Evolutionary conservation across 805 yeast genomes (phyloP).

Genomic region (Brettanomyces nanus): DNA sequence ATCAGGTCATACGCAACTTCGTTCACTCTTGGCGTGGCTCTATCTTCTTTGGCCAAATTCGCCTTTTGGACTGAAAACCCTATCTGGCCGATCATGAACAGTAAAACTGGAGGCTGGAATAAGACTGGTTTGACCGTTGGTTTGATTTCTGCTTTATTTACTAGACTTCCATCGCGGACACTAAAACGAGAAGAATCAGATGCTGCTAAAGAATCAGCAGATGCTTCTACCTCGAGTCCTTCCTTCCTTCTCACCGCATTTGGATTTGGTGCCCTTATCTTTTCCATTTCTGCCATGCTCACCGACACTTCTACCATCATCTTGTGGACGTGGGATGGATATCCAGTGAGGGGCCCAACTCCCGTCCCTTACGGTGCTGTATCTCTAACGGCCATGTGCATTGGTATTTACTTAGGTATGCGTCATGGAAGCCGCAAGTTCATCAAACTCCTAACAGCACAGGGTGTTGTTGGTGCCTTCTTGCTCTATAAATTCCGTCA

Average conservation of each 20-base stretch:
- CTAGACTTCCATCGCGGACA: slow-evolving; percentile 26
- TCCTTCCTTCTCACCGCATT: slow-evolving; percentile 43
- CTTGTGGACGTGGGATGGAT: slow-evolving; percentile 97
- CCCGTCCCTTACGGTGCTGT: slow-evolving; percentile 80
- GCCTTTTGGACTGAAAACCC: slow-evolving; percentile 84
- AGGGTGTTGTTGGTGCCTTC: slow-evolving; percentile 43
- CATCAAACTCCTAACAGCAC: slow-evolving; percentile 12
- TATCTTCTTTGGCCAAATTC: slow-evolving; percentile 69
- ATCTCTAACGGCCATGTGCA: slow-evolving; percentile 48
- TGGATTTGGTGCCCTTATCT: slow-evolving; percentile 74
- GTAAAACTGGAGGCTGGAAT: slow-evolving; percentile 81
- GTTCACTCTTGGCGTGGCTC: slow-evolving; percentile 61
- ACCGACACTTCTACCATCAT: slow-evolving; percentile 81
- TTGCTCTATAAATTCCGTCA: slow-evolving; percentile 45
- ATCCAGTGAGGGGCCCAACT: slow-evolving; percentile 75
- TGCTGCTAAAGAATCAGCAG: neutral
- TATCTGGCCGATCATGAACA: slow-evolving; percentile 90
- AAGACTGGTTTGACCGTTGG: slow-evolving; percentile 60
- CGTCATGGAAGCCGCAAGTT: slow-evolving; percentile 23
- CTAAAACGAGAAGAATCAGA: neutral
- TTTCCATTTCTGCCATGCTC: slow-evolving; percentile 62
- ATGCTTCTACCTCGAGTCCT: slow-evolving; percentile 20
- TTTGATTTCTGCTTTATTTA: slow-evolving; percentile 50
- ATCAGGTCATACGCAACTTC: slow-evolving; percentile 42
- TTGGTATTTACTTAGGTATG: slow-evolving; percentile 46